phyloP scores from a whole-genome alignment of 2,329 filamentous ascomycete species.

The Beauveria scarabaeidicola region DNA sequence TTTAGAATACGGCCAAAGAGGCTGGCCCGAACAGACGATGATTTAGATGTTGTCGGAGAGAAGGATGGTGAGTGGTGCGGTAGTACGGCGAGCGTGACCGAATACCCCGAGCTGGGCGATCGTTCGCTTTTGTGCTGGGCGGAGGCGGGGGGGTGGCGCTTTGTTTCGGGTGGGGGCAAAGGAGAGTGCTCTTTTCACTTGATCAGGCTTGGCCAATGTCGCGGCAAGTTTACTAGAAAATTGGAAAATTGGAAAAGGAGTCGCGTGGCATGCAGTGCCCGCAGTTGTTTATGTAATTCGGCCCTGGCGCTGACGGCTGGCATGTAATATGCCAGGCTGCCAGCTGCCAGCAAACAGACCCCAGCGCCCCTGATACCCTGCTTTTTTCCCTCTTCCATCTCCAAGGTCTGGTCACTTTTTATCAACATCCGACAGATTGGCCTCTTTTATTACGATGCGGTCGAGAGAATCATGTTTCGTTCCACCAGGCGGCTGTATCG shows the following conservation, averaged over 20 bases:
- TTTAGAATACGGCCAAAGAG: background rate
- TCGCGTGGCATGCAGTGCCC: background rate
- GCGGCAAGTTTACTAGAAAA: background rate
- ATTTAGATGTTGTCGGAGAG: background rate
- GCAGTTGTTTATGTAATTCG: conserved; percentile 1
- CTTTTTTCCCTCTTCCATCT: background rate
- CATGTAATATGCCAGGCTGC: background rate
- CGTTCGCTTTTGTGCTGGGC: background rate
- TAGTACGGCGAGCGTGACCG: conserved; percentile 2
- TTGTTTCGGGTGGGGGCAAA: background rate
- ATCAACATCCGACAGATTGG: background rate
- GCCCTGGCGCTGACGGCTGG: background rate
- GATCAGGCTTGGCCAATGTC: background rate
- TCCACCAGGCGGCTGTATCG: too few species aligned
- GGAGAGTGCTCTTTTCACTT: background rate
- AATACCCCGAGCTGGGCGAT: conserved; percentile 3
- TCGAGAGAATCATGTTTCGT: too few species aligned
- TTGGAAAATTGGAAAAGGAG: background rate
- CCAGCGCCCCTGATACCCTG: background rate
- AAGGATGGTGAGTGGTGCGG: conserved; percentile 3
- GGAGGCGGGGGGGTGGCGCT: background rate
- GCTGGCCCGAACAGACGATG: background rate
- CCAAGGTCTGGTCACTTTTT: background rate
- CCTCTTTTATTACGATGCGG: background rate
- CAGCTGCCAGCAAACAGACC: background rate